A percentile compares a stretch with the other conserved stretches of the same genome.
Evolutionary conservation across 306 rosid species (phyloP).

Genomic region (Boehmeria nivea): DNA sequence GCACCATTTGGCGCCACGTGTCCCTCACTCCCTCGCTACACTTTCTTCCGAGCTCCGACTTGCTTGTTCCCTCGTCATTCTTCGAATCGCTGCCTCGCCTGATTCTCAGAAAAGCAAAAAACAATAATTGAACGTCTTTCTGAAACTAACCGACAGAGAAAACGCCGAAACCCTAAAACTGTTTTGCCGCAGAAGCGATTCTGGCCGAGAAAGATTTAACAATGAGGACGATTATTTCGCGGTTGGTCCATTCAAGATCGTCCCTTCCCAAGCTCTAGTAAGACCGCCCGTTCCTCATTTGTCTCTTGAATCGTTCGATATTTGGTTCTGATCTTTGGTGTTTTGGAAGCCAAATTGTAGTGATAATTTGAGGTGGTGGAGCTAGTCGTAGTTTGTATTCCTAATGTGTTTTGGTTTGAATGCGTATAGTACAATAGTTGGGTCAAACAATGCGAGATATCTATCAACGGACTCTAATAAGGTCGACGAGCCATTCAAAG

Average conservation of each 20-base stretch:
- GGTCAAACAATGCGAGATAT: constrained; percentile 43
- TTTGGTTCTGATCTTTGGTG: background rate
- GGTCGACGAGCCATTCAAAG: constrained; percentile 75
- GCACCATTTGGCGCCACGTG: constrained; percentile 14
- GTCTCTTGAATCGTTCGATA: background rate
- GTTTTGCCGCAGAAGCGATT: background rate
- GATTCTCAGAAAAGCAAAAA: background rate
- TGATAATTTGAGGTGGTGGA: background rate
- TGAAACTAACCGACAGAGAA: too few relatives aligned
- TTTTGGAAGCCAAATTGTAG: background rate
- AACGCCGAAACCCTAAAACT: background rate
- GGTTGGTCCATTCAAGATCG: constrained; percentile 61
- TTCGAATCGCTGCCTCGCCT: too few relatives aligned
- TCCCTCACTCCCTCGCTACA: background rate
- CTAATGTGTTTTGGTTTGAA: background rate
- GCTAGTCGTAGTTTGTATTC: too few relatives aligned
- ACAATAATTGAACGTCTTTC: background rate
- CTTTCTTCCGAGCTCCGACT: background rate
- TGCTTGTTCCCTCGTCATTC: constrained; percentile 3
- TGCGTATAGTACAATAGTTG: constrained; percentile 37
- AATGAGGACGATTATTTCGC: constrained; percentile 65
- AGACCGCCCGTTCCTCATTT: background rate
- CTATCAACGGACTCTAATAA: constrained; percentile 55
- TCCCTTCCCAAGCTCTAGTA: constrained; percentile 48
- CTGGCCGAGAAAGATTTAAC: constrained; percentile 12